Conservation (phyloP, 2,329 filamentous ascomycete species). For the Trichoderma oligosporum region DNA sequence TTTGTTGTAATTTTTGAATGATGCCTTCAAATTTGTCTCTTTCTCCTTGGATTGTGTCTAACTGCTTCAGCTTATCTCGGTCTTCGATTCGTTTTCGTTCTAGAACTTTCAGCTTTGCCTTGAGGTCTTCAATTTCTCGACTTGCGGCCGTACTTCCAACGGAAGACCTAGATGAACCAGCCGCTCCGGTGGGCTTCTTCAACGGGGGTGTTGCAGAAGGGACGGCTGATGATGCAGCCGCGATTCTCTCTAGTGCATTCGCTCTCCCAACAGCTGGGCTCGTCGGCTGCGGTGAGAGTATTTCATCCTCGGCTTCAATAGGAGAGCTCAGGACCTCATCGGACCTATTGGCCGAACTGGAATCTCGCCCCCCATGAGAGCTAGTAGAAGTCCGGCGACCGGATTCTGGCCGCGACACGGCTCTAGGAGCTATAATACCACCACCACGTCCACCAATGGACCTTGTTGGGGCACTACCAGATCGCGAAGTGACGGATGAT, state of each 20-base stretch:
- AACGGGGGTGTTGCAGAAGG: constrained; percentile 32
- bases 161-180: constrained; percentile 32
- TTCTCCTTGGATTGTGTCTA: constrained; percentile 74
- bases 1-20: constrained; percentile 85
- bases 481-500: constrained; percentile 38
- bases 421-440: constrained; percentile 37
- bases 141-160: constrained; percentile 49
- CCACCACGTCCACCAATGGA: constrained; percentile 42
- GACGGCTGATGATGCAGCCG: constrained; percentile 34
- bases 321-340: constrained; percentile 40
- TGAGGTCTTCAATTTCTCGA: constrained; percentile 79
- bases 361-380: constrained; percentile 43
- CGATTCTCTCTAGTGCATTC: constrained; percentile 51
- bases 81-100: constrained; percentile 86
- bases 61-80: constrained; percentile 73
- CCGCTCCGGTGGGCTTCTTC: constrained; percentile 30
- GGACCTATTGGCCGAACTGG: constrained; percentile 36
- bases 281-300: constrained; percentile 45
- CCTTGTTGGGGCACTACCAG: constrained; percentile 34
- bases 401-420: constrained; percentile 36
- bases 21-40: constrained; percentile 76
- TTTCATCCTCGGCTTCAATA: constrained; percentile 50
- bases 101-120: constrained; percentile 79
- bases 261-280: constrained; percentile 51
- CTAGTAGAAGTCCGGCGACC: constrained; percentile 46